Base-by-base conservation (phyloP, 768 basidiomycete species). In the Paxillus involutus region DNA sequence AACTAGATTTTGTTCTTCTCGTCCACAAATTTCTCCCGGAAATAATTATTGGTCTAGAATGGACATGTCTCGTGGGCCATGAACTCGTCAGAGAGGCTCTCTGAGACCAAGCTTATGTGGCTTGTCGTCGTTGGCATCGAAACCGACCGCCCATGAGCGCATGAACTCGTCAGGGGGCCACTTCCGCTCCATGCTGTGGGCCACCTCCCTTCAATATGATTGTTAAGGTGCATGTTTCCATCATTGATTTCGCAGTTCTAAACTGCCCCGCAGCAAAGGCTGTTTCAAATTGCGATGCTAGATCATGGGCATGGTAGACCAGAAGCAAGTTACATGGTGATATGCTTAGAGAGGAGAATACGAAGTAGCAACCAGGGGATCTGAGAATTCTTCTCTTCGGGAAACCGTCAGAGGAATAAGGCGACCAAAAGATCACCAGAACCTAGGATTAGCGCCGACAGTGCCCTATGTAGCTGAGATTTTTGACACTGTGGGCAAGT, bases 401-500 rank as follows among this genome's bases (percentile, higher is more conserved):
- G 37, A 30, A 40, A 30, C 17, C 32, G 21, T 33, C 17, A 33
- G 37, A 50, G 19, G 47, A 30, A 35, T 21, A 24, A 24, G 44
- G 24, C 24, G 26, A 21, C 29, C 44, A 12, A 12, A 32, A 29
- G 16, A 13, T 46, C 19, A 29, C 35, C 13, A 46, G 32, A 17
- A 48, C 32, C 35, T 47, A 33, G 51, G 33, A 19, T 37, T 21
- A 32, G 33, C 33, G 29, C 39, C 21, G 17, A 30, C 45, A 12
- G 43, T 47, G 49, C 49, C 36, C 35, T 36, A 19, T 33, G 32
- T 35, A 35, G 13, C 35, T 14, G 35, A 35, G 40, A 53, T 53
- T 62, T 59, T 47, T 59, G 58, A 55, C n/a, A 51, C 40, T 41
- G 9, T 24, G 17, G 44, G 35, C 52, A 44, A 19, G 19, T 44